Base-by-base conservation (phyloP, 2,329 filamentous ascomycete genomes). In the Xylariaceae sp. region DNA sequence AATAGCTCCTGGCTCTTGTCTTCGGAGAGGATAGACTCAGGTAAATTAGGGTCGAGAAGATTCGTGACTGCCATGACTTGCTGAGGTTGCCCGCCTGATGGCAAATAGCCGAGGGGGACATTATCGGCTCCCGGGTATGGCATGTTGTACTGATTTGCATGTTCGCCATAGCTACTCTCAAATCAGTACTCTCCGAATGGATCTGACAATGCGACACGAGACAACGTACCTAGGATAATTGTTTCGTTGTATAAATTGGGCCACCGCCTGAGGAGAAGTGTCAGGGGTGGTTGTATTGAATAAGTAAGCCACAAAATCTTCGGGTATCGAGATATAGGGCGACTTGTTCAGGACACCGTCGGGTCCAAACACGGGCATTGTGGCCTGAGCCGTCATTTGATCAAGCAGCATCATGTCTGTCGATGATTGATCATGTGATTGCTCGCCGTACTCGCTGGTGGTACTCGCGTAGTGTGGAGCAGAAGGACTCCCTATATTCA, bases 41-140 rank as follows among this genome's bases (percentile, higher is more conserved):
- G 88, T 6, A 87, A 81, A 46, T 83, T 87, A 19, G 89, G 85
- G 63, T 95, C 90, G 22, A 95, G 77, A 36, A 95, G 78, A 60
- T 87, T 95, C 49, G 86, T 92, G 42, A 96, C 88, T 15, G 89
- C 88, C 90, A 95, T 96, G 33, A 91, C 85, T 61, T 95, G 88
- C 58, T 89, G 84, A 3, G 82, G 79, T 47, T 77, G 74, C 27
- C 65, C 68, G 11, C 75, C 69, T n/a, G 77, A 73, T 32, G 80
- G 80, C 57, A 82, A 82, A 53, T 81, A 82, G 14, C 78, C 78
- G 40, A 78, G 62, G 33, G 74, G 67, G 31, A 70, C 66, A 35
- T 74, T 69, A 39, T 81, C 75, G 30, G 68, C 69, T 6, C 72
- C 70, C 39, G 77, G 72, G 53, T 80, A 80, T 3, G 78, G 71